These are phyloP conservation scores for Pseudocercospora crystallina DNA, from an alignment of 2,329 filamentous ascomycete genomes.

Conservation along the genomic window DNA sequence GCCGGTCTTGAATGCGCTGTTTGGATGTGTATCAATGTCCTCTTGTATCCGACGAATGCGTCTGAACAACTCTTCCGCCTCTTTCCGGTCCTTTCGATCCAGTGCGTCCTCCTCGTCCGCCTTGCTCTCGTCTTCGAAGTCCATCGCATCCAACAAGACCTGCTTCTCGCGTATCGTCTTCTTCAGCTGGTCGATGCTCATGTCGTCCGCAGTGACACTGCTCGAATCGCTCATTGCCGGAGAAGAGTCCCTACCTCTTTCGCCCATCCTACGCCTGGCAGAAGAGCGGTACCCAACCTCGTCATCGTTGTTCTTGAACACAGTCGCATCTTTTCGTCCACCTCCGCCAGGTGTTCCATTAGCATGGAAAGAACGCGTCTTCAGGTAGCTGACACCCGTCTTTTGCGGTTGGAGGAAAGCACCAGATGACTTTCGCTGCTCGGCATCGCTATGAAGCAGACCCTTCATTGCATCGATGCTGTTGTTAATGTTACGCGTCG, in stretches of 20 bases:
- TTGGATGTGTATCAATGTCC: slow-evolving; percentile 89
- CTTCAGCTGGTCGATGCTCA: slow-evolving; percentile 80
- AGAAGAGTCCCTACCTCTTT: slow-evolving; percentile 69
- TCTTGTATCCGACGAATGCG: slow-evolving; percentile 89
- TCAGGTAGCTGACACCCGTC: slow-evolving; percentile 97
- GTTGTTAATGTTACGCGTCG: slow-evolving; percentile 86
- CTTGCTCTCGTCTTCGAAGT: slow-evolving; percentile 89
- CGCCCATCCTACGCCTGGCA: slow-evolving; percentile 78
- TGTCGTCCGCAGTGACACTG: slow-evolving; percentile 70
- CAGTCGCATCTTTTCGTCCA: slow-evolving; percentile 86
- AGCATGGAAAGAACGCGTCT: slow-evolving; percentile 82
- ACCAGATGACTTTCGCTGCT: slow-evolving; percentile 82
- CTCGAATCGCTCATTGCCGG: slow-evolving; percentile 64
- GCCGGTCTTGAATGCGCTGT: slow-evolving; percentile 65
- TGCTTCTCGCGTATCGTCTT: slow-evolving; percentile 96
- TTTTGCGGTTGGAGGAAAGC: slow-evolving; percentile 90
- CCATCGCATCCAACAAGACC: slow-evolving; percentile 89
- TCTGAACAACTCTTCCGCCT: slow-evolving; percentile 90
- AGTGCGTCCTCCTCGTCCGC: slow-evolving; percentile 89
- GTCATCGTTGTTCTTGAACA: slow-evolving; percentile 94
- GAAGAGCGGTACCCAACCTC: slow-evolving; percentile 86
- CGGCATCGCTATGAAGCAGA: slow-evolving; percentile 84
- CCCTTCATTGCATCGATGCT: slow-evolving; percentile 92
- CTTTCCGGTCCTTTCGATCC: slow-evolving; percentile 84
- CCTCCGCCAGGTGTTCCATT: slow-evolving; percentile 55